Conservation (phyloP, 1,284 basidiomycete species). For the Coniferiporia sulphurascens region DNA sequence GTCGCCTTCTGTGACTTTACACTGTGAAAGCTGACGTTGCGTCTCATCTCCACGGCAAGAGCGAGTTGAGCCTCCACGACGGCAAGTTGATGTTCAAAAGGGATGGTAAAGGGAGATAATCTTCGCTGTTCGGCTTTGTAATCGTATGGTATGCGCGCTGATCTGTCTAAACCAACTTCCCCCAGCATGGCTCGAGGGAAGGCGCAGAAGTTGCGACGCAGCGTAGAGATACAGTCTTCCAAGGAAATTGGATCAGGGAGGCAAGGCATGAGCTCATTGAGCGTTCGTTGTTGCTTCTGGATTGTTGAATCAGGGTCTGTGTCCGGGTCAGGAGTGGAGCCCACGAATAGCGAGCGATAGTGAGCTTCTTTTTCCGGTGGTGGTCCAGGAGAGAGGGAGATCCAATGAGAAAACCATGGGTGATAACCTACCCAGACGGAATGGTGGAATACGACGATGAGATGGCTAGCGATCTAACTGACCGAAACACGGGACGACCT, state of each 20-base stretch:
- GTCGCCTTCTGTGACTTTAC: conserved; percentile 69
- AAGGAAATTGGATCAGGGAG: conserved; percentile 64
- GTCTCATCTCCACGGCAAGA: conserved; percentile 64
- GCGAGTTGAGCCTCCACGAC: conserved; percentile 73
- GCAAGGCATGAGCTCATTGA: conserved; percentile 46
- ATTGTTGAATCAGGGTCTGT: conserved; percentile 5
- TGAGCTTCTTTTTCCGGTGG: conserved; percentile 53
- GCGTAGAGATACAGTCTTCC: conserved; percentile 41
- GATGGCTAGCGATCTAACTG: conserved; percentile 26
- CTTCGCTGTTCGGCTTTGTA: conserved; percentile 34
- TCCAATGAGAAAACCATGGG: conserved; percentile 78
- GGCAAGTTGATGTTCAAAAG: conserved; percentile 66
- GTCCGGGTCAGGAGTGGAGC: conserved; percentile 21
- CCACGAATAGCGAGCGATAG: conserved; percentile 57
- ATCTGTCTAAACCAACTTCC: conserved; percentile 78
- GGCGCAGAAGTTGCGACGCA: conserved; percentile 50
- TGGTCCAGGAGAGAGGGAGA: conserved; percentile 39
- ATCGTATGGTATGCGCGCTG: conserved; percentile 61
- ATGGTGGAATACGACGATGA: conserved; percentile 14
- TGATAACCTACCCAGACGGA: conserved; percentile 56
- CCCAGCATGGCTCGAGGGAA: conserved; percentile 73
- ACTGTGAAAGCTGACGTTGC: conserved; percentile 76
- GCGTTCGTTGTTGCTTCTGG: conserved; percentile 33
- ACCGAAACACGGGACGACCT: conserved; percentile 77
- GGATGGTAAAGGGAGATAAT: conserved; percentile 65